Evolutionary conservation across 2,329 filamentous ascomycete species (phyloP), one percentile per base, ranked within the genome.

Genomic region (Bipolaris victoriae): DNA sequence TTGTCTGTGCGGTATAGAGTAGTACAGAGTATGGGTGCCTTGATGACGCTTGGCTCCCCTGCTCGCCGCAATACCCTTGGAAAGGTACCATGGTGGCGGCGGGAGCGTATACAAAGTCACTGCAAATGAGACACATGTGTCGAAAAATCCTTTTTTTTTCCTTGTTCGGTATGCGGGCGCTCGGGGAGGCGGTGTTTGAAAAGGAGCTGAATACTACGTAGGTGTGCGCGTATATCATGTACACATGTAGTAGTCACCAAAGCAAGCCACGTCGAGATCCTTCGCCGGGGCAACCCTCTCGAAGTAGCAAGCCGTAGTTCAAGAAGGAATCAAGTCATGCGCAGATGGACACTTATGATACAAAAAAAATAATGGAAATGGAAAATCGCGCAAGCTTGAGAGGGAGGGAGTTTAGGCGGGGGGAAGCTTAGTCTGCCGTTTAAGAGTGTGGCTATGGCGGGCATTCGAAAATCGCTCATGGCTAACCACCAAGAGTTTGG

Each of bases 401-500:
- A 16, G 56, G 51, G 37, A 3, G 7, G 24, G 37, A 43, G 33
- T 35, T 16, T 35, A 43, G 24, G 46, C 44, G 45, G 26, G 35
- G 35, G 49, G 46, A 53, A 53, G 40, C 52, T 49, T 58, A 39
- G 16, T 53, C 49, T 49, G 24, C 45, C 47, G 48, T 50, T 51
- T 50, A 22, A 37, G 49, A 54, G 54, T 36, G 65, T 57, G 65
- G 65, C 65, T 64, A 60, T 67, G 65, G 53, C 49, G 40, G 49
- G 39, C 43, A 33, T 52, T 55, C 52, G 55, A 62, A 66, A 65
- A 67, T 67, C 65, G 63, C 65, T 66, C 65, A 67, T 47, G 20
- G 60, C 67, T 69, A 69, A 62, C 67, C 64, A 55, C 44, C 65
- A 64, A 57, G 60, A 67, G 67, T 51, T 57, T 60, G 54, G 58